Evolutionary conservation across 2,329 filamentous ascomycete genomes (phyloP).

Genomic region (Verticillium isaacii): DNA sequence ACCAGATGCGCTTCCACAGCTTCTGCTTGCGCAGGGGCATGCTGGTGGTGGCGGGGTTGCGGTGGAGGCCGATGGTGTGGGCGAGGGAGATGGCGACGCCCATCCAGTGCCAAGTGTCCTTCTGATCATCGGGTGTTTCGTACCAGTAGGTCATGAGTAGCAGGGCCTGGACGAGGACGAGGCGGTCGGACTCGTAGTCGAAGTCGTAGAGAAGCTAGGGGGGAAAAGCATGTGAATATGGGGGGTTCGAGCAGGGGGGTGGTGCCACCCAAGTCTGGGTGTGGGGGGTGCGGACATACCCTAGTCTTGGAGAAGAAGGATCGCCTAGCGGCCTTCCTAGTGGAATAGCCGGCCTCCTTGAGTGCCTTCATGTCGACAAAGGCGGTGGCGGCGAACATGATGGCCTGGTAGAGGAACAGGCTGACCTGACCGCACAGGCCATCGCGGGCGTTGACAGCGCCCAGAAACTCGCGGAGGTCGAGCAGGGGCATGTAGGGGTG

Average conservation of each 20-base stretch:
- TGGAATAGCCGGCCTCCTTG: constrained; percentile 70
- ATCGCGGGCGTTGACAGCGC: constrained; percentile 59
- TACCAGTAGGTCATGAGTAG: constrained; percentile 97
- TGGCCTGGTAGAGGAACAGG: constrained; percentile 83
- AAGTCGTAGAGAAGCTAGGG: constrained; percentile 84
- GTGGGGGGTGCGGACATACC: constrained; percentile 43
- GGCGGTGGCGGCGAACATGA: constrained; percentile 90
- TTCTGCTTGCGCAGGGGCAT: constrained; percentile 71
- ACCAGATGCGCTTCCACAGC: constrained; percentile 95
- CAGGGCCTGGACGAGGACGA: constrained; percentile 82
- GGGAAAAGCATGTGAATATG: constrained; percentile 17
- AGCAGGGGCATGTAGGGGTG: constrained; percentile 92
- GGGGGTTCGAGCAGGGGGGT: background rate
- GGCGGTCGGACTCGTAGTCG: constrained; percentile 87
- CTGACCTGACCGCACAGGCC: constrained; percentile 70
- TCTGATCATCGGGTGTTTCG: constrained; percentile 92
- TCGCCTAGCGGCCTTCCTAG: constrained; percentile 76
- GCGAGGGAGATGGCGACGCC: constrained; percentile 89
- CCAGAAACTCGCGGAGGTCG: constrained; percentile 58
- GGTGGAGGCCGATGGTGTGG: constrained; percentile 88
- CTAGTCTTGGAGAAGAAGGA: constrained; percentile 85
- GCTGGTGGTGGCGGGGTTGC: constrained; percentile 71
- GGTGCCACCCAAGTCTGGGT: background rate
- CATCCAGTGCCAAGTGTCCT: constrained; percentile 99
- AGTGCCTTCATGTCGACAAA: constrained; percentile 80